Base-by-base conservation (phyloP, 164 flowering plant species). In the Magnolia officinalis region DNA sequence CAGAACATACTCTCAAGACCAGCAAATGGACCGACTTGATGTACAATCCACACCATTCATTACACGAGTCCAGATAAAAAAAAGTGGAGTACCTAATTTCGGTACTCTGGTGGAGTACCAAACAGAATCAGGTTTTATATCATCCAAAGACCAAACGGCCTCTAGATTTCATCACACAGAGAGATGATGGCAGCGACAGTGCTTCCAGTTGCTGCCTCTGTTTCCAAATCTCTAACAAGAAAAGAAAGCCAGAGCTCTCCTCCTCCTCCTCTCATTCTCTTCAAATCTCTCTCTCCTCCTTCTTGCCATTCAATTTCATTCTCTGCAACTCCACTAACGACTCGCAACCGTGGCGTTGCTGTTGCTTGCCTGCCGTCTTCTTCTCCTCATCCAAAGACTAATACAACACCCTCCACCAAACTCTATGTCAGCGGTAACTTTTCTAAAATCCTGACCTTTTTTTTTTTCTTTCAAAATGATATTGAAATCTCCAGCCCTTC, bases 391-490 rank as follows among this genome's bases (percentile, higher is more conserved):
- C 76, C 82, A 16, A 72, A 71, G 49, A 74, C 65, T 31, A 59
- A 70, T 59, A 23, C 52, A 29, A 50, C 64, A 21, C 19, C 64
- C 63, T 77, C 81, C 59, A 85, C 86, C 73, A 89, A 77, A 85
- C 89, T 89, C 67, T 89, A 82, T 37, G 85, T 89, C 78, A 87
- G 92, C 77, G 92, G 92, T 89, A 45, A 82, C 19, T n/a, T 70
- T 59, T 64, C 52, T 66, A 49, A 52, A 31, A 61, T 23, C 11
- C 7, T 6, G 49, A 26, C 5, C 3, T 52, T 50, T 64, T 24
- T 2, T 78, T 51, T 78, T 26, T 74, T 0, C 20, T 0, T 74
- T 21, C 64, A 19, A 64, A 2, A 11, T 16, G 70, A 26, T 50
- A 16, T 68, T 37, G 20, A 61, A 61, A 59, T 78, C 66, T 58